Evolutionary conservation across 495 filamentous ascomycete species (phyloP).

Genomic region (Annulohypoxylon nitens): DNA sequence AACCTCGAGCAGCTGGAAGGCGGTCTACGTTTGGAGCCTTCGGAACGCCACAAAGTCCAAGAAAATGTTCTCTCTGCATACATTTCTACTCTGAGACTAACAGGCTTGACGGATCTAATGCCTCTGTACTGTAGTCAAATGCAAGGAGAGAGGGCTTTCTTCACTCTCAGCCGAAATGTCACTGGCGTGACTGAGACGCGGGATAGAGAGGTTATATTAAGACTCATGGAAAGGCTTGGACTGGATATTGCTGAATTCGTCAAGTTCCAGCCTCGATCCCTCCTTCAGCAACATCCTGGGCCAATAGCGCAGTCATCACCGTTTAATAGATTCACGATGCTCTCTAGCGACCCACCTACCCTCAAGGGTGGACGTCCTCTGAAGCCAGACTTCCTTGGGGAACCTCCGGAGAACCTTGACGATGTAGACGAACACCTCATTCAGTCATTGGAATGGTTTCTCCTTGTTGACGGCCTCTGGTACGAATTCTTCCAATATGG

Average conservation of each 20-base stretch:
- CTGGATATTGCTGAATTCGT: conserved; percentile 64
- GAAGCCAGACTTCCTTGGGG: conserved; percentile 74
- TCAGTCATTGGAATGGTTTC: conserved; percentile 85
- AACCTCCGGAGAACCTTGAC: conserved; percentile 64
- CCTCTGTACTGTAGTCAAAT: conserved; percentile 90
- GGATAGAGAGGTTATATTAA: conserved; percentile 68
- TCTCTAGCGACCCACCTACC: conserved; percentile 59
- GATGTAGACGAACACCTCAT: conserved; percentile 78
- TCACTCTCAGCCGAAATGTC: conserved; percentile 68
- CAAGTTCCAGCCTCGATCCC: conserved; percentile 66
- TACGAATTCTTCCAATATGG: conserved; percentile 76
- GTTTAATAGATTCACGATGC: conserved; percentile 62
- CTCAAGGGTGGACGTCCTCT: conserved; percentile 64
- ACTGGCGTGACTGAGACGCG: conserved; percentile 63
- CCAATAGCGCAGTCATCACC: conserved; percentile 44
- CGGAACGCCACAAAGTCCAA: conserved; percentile 52
- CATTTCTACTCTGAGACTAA: conserved; percentile 78
- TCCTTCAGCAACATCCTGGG: conserved; percentile 58
- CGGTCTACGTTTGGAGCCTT: conserved; percentile 53
- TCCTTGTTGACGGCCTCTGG: conserved; percentile 78
- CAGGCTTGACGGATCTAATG: conserved; percentile 77
- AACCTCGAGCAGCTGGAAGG: conserved; percentile 66
- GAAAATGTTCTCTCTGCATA: conserved; percentile 84
- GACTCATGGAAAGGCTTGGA: conserved; percentile 70
- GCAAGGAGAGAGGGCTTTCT: conserved; percentile 60